Evolutionary conservation across 208 protist species (phyloP).

Genomic region (Crithidia acanthocephali): DNA sequence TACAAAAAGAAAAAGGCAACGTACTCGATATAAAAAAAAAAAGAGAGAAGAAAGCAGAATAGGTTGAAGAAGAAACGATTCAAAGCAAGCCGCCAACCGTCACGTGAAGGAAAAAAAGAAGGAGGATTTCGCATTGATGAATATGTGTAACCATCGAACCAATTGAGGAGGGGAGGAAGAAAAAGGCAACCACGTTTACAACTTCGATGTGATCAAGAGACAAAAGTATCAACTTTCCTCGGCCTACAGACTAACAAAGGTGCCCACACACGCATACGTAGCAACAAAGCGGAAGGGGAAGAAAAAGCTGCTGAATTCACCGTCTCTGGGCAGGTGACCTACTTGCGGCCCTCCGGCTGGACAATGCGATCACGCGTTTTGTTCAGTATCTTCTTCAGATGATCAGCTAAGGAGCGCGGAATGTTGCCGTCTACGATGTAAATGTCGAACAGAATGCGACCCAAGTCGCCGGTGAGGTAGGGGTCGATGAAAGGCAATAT

Average conservation of each 20-base stretch:
- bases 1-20: too few species aligned
- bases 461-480: constrained; percentile 39
- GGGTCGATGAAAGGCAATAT: constrained; percentile 65
- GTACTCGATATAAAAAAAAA: constrained; percentile 7
- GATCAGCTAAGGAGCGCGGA: constrained; percentile 28
- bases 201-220: too few species aligned
- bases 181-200: not conserved
- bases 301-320: too few species aligned
- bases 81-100: too few species aligned
- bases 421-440: constrained; percentile 44
- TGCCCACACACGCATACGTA: not conserved
- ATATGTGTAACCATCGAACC: not conserved
- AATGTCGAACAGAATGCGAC: constrained; percentile 49
- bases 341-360: not conserved
- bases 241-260: too few species aligned
- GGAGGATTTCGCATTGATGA: too few species aligned
- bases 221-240: too few species aligned
- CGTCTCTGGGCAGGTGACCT: too few species aligned
- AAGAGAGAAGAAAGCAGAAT: constrained; percentile 14
- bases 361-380: constrained; percentile 15
- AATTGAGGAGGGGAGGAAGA: not conserved
- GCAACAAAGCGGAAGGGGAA: not conserved
- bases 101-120: too few species aligned
- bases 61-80: too few species aligned
- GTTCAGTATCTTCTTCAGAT: constrained; percentile 45